A percentile compares a stretch with the other conserved stretches of the same genome.
Evolutionary conservation across 257 asterid species (phyloP).

Genomic region (Scutellaria minor): DNA sequence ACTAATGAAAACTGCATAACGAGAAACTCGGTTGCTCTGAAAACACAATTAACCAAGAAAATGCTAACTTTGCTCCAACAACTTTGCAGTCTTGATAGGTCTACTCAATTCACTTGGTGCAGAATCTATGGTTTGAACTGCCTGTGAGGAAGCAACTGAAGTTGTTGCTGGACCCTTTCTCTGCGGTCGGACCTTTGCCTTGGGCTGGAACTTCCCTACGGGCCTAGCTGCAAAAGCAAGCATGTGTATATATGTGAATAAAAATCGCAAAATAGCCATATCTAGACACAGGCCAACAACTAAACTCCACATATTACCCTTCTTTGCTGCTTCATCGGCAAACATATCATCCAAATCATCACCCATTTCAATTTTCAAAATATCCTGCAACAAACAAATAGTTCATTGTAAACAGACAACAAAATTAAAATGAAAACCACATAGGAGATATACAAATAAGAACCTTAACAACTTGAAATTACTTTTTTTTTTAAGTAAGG

Average conservation of each 20-base stretch:
- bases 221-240: slow-evolving; percentile 51
- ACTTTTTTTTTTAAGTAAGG: not conserved
- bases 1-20: not conserved
- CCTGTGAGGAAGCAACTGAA: slow-evolving; percentile 42
- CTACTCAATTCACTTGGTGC: slow-evolving; percentile 23
- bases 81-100: slow-evolving; percentile 33
- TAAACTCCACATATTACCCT: slow-evolving; percentile 40
- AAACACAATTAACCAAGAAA: slow-evolving; percentile 9
- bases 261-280: slow-evolving; percentile 17
- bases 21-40: not conserved
- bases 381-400: slow-evolving; percentile 34
- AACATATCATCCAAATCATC: slow-evolving; percentile 52
- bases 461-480: not conserved
- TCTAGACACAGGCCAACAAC: not conserved
- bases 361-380: slow-evolving; percentile 34
- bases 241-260: not conserved
- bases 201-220: slow-evolving; percentile 70
- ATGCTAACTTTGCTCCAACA: slow-evolving; percentile 44
- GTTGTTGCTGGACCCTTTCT: slow-evolving; percentile 46
- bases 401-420: not conserved
- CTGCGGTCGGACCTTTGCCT: slow-evolving; percentile 48
- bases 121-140: slow-evolving; percentile 38
- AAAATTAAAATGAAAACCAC: not conserved
- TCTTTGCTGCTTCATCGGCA: slow-evolving; percentile 45
- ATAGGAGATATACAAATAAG: not conserved